Base-by-base conservation (phyloP, 108 stramenopile genomes). In the Pseudonitzschia multiseries region DNA sequence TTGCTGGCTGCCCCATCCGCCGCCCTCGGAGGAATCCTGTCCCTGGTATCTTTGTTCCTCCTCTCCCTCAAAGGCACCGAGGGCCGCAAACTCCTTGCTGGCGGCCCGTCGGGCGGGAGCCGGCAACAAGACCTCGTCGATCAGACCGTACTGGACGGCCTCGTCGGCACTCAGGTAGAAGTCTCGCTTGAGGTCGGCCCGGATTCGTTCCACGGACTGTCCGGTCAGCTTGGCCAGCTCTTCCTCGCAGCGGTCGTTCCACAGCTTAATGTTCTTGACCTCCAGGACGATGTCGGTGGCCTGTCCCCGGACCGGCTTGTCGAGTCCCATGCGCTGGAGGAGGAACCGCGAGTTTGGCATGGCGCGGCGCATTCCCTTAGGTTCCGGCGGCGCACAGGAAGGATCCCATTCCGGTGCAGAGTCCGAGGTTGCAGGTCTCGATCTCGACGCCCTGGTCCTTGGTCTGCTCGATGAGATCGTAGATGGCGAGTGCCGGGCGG, bases 131-230 rank as follows among this genome's bases (percentile, higher is more conserved):
- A 94, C 93, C 67, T 85, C 76, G 83, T 94, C 93, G 75, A 91
- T 91, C 70, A 94, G 70, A 61, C 93, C 93, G 81, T 93, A 95
- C 52, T 84, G 87, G 0, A 93, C 91, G 14, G 95, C 96, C 76
- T 98, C 98, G 46, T 95, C 88, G 22, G 90, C 80, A 31, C 80
- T 83, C 48, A 98, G 80, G 79, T 98, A 98, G 86, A 98, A 98
- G 77, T 97, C 97, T 17, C 98, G 84, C 64, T 82, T 76, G 73
- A 97, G 70, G 80, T 98, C 97, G 32, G 87, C 57, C 43, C 88
- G 81, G 69, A 97, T 89, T 31, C 79, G 83, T 21, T 84, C 88
- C 31, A 81, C 4, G 9, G 86, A 66, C 53, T 96, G 96, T 44
- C 96, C 96, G 20, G 95, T 96, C 73, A 97, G 73, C 57, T 73